Evolutionary conservation across 106 monocot species (phyloP), one percentile per base, ranked within the genome.

Genomic region (Apostasia ramifera): DNA sequence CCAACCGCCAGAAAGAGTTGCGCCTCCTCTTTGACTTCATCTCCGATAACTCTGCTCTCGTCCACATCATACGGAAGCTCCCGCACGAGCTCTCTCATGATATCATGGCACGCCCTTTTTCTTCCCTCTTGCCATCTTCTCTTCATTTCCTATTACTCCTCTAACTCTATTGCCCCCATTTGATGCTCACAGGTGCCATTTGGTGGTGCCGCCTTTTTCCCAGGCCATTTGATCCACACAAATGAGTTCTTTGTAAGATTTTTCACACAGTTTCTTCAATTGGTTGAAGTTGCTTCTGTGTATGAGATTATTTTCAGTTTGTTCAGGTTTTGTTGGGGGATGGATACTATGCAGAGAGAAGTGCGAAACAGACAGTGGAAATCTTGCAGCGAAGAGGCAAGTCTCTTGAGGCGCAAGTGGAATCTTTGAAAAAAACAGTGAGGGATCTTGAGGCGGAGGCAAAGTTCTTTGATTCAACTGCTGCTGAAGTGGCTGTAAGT

Each of bases 201-300:
- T 61, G 97, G 92, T 2, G 76, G 86, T 47, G 89, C 87, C 3
- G 97, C 97, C 8, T 97, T 97, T 66, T 97, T 92, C 78, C 97
- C 97, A 1, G 97, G 97, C 26, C 81, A 79, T 53, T 63, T 97
- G 59, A 83, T 92, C 46, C 97, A 97, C 81, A 92, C 97, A 2
- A 97, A 97, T 38, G 97, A 97, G 73, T 78, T 97, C 59, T 1
- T 90, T 84, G 95, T 91, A 88, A 40, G 53, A 40, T 54, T 66
- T 55, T 67, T 5, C 3, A 6, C 15, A 43, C 13, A 12, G 48
- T 4, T 53, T 14, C 43, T 3, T 38, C 14, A n/a, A 12, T 43
- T 8, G 12, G 8, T 40, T 54, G 26, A 40, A 44, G 44, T 42
- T 53, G 26, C 26, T 26, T 26, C 26, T 26, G 26, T 26, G 26